phyloP scores from a whole-genome alignment of 140 eudicot genomes.

The Stevia rebaudiana region DNA sequence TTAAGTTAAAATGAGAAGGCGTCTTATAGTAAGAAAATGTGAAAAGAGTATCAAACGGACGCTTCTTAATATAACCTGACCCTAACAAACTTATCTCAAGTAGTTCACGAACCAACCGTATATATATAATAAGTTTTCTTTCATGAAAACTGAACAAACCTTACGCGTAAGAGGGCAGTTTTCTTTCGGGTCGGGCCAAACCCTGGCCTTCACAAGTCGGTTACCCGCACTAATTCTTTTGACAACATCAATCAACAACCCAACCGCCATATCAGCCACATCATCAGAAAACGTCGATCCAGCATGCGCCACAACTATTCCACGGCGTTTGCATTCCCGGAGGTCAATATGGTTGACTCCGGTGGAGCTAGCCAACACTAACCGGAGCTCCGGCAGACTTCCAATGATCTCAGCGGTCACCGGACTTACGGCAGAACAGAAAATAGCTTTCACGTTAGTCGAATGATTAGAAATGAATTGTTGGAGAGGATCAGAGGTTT shows the following conservation, averaged over 20 bases:
- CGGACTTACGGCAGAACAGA: constrained; percentile 23
- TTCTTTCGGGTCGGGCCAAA: constrained; percentile 33
- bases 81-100: too few relatives aligned
- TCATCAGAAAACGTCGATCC: constrained; percentile 38
- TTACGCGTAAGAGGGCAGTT: constrained; percentile 34
- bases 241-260: constrained; percentile 52
- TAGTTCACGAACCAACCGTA: too few relatives aligned
- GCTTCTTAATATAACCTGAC: too few relatives aligned
- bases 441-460: constrained; percentile 28
- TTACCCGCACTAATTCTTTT: constrained; percentile 43
- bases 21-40: too few relatives aligned
- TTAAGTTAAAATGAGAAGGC: too few relatives aligned
- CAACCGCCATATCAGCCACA: constrained; percentile 67
- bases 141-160: constrained; percentile 26
- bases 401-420: constrained; percentile 34
- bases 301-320: constrained; percentile 45
- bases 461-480: constrained; percentile 40
- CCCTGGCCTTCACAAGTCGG: constrained; percentile 43
- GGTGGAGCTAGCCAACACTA: constrained; percentile 43
- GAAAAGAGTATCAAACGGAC: too few relatives aligned
- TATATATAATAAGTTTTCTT: too few relatives aligned
- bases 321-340: constrained; percentile 61
- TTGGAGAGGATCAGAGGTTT: constrained; percentile 37
- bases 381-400: constrained; percentile 47
- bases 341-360: constrained; percentile 71